Base-by-base conservation (phyloP, 1,284 basidiomycete genomes). In the Trametes sp. region DNA sequence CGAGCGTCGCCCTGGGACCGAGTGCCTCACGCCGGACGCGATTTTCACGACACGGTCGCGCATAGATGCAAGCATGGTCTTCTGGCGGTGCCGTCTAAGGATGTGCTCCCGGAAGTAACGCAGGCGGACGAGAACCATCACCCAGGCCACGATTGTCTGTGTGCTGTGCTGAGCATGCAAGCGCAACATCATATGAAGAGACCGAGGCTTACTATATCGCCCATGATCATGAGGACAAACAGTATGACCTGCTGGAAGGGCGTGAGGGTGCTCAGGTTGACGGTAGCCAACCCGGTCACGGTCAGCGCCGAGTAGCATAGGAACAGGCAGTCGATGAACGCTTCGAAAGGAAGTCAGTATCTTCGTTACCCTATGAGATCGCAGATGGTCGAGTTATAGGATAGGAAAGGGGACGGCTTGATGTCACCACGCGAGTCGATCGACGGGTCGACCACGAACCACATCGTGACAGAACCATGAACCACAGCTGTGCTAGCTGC, bases 241-340 rank as follows among this genome's bases (percentile, higher is more conserved):
- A 89, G 69, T 35, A 89, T 84, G 14, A 79, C 79, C 74, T 89
- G 88, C 70, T 89, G 87, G 69, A 82, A 85, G 9, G 73, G 75
- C 1, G 86, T 88, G 35, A 82, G 60, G 4, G 82, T 85, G 68
- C 86, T 85, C 35, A 87, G 69, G 65, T 82, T 80, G 62, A 82
- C 75, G 2, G 84, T 85, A 19, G 80, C 77, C 33, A 89, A 76
- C 33, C 84, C 84, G 10, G 83, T 84, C 4, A 83, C 84, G 0
- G 88, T 89, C 81, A 89, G 85, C 0, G 87, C 84, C 3, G 84
- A 86, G 66, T 87, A 85, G 69, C 86, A 88, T 8, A 88, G 73
- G 73, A 89, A 91, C 59, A 90, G 71, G 1, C 81, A 77, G 69
- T 90, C 88, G 55, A 89, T 69, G 70, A 82, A 87, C 19, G 74